Conservation (phyloP, 1,284 basidiomycete genomes). For the Ustilago lituana region DNA sequence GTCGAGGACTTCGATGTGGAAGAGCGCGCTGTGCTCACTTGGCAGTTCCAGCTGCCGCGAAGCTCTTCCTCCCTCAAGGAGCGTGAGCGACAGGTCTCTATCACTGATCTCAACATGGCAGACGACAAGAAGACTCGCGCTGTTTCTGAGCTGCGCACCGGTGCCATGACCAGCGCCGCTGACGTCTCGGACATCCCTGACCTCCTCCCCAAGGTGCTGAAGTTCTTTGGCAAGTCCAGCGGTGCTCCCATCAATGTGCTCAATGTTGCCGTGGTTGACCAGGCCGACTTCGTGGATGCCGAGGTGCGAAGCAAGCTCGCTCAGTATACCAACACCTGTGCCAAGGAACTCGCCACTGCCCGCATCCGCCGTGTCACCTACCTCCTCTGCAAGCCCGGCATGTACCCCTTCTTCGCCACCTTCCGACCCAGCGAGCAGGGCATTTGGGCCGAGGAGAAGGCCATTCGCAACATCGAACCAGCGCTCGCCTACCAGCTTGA, state of each 20-base stretch:
- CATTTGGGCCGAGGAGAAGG: constrained; percentile 90
- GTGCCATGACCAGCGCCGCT: constrained; percentile 65
- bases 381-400: constrained; percentile 87
- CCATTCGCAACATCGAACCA: constrained; percentile 98
- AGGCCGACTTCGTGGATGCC: constrained; percentile 80
- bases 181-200: constrained; percentile 54
- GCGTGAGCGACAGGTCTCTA: constrained; percentile 63
- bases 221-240: constrained; percentile 51
- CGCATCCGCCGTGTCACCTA: constrained; percentile 92
- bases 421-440: constrained; percentile 76
- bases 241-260: constrained; percentile 73
- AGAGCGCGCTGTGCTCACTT: constrained; percentile 65
- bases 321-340: constrained; percentile 79
- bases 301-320: constrained; percentile 81
- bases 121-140: constrained; percentile 47
- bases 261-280: constrained; percentile 75
- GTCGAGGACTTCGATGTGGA: constrained; percentile 76
- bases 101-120: constrained; percentile 60
- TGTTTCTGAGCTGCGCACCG: constrained; percentile 56
- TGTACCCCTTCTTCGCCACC: constrained; percentile 95
- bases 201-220: constrained; percentile 56
- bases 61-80: constrained; percentile 49
- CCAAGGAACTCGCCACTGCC: constrained; percentile 75
- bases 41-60: constrained; percentile 71
- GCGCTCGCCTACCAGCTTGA: constrained; percentile 98